Evolutionary conservation across 257 asterid genomes (phyloP).

Genomic region (Solanum sitiens): DNA sequence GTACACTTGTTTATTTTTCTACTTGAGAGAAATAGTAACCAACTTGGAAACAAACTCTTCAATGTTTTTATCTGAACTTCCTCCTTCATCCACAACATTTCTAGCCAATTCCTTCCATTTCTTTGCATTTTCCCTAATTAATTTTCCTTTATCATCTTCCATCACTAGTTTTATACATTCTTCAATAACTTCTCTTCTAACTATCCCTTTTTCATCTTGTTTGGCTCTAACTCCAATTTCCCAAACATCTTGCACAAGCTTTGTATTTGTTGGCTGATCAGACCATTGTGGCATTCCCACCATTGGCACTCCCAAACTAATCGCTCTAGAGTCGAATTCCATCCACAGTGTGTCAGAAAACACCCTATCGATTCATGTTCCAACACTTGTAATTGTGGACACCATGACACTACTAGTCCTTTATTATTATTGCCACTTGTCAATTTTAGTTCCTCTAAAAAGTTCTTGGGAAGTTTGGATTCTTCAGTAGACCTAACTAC

Average conservation of each 20-base stretch:
- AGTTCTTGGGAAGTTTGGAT: background rate
- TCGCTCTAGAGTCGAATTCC: slow-evolving; percentile 47
- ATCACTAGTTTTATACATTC: slow-evolving; percentile 13
- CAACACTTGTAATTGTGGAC: background rate
- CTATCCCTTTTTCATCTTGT: slow-evolving; percentile 18
- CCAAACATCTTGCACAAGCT: slow-evolving; percentile 35
- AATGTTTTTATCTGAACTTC: slow-evolving; percentile 29
- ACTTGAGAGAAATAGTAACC: background rate
- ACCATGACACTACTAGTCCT: background rate
- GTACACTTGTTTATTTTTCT: background rate
- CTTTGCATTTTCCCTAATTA: slow-evolving; percentile 10
- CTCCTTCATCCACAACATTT: slow-evolving; percentile 23
- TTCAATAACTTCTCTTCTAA: slow-evolving; percentile 12
- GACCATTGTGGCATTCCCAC: slow-evolving; percentile 9
- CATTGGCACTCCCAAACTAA: slow-evolving; percentile 2
- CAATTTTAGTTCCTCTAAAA: background rate
- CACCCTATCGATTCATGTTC: background rate
- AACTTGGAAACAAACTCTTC: slow-evolving; percentile 10
- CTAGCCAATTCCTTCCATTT: slow-evolving; percentile 25
- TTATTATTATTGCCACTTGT: background rate
- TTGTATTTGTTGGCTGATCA: slow-evolving; percentile 37
- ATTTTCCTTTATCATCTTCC: slow-evolving; percentile 20
- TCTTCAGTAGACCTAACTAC: background rate
- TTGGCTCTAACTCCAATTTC: slow-evolving; percentile 17
- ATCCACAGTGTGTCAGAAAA: slow-evolving; percentile 41